Evolutionary conservation across 2,329 filamentous ascomycete genomes (phyloP).

Genomic region (Exophiala xenobiotica): DNA sequence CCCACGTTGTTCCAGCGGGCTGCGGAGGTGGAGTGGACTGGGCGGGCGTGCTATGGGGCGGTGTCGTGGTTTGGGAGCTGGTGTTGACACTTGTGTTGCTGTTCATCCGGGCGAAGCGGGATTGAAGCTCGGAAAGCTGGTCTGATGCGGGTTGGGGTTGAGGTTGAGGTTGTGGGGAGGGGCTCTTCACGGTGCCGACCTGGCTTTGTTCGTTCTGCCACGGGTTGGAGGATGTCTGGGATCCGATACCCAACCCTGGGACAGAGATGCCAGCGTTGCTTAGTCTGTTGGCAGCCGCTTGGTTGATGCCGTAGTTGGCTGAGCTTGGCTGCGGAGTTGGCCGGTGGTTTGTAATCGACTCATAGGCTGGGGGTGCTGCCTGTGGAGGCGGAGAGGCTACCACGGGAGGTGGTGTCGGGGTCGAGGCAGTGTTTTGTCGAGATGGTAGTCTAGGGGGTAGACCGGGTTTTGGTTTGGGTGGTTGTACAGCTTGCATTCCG

Average conservation of each 20-base stretch:
- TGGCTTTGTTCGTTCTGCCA: constrained; percentile 34
- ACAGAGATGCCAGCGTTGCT: constrained; percentile 75
- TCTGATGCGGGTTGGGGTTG: constrained; percentile 25
- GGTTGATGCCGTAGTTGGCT: constrained; percentile 49
- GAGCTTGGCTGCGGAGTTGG: constrained; percentile 31
- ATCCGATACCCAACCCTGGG: constrained; percentile 71
- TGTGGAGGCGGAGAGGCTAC: constrained; percentile 30
- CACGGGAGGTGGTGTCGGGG: constrained; percentile 44
- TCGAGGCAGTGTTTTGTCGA: constrained; percentile 54
- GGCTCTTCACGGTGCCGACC: constrained; percentile 34
- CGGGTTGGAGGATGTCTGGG: constrained; percentile 22
- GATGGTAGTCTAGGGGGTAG: constrained; percentile 71
- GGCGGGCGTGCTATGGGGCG: constrained; percentile 13
- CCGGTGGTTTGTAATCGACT: too few relatives aligned
- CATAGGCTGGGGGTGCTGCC: too few relatives aligned
- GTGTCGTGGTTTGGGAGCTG: constrained; percentile 20
- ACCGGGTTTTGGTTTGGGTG: constrained; percentile 50
- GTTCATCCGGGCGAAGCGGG: constrained; percentile 61
- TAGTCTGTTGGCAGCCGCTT: constrained; percentile 64
- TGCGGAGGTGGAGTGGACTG: constrained; percentile 11
- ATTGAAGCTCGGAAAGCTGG: constrained; percentile 66
- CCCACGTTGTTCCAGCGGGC: constrained; percentile 48
- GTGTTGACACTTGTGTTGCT: constrained; percentile 34
- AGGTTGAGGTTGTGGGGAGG: constrained; percentile 23
- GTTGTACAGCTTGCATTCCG: constrained; percentile 28